These are phyloP conservation scores for Fusarium beomiforme DNA, from an alignment of 2,329 filamentous ascomycete genomes.

Conservation along the genomic window DNA sequence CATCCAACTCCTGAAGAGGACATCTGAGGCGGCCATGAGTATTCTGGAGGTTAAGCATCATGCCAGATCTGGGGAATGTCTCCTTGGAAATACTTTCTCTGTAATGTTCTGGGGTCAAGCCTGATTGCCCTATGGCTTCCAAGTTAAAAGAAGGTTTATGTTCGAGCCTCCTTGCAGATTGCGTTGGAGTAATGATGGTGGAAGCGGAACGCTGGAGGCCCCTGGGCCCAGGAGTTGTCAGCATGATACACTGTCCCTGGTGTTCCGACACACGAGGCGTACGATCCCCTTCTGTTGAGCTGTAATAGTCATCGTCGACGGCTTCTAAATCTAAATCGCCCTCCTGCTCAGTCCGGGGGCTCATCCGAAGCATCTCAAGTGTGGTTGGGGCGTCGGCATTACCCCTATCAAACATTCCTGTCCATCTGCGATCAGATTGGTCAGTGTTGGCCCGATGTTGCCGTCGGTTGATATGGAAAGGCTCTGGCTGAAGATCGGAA, in stretches of 20 bases:
- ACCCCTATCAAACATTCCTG: slow-evolving; percentile 19
- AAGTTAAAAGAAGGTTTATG: slow-evolving; percentile 23
- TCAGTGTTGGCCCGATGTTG: slow-evolving; percentile 2
- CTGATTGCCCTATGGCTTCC: slow-evolving; percentile 24
- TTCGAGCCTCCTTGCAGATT: slow-evolving; percentile 14
- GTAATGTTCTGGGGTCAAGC: slow-evolving; percentile 35
- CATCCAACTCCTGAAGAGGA: background rate
- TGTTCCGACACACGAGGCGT: slow-evolving; percentile 1
- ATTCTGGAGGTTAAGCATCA: slow-evolving; percentile 27
- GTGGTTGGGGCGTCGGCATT: background rate
- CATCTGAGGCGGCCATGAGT: slow-evolving; percentile 22
- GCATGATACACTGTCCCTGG: background rate
- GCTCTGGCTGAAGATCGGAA: slow-evolving; percentile 39
- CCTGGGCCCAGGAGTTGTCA: background rate
- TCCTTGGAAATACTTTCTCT: background rate
- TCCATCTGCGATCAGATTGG: slow-evolving; percentile 20
- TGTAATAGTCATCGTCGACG: background rate
- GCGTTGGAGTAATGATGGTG: slow-evolving; percentile 34
- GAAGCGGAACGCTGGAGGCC: slow-evolving; percentile 28
- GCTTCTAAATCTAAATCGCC: background rate
- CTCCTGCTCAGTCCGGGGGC: background rate
- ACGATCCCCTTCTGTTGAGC: background rate
- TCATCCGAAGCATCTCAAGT: slow-evolving; percentile 11
- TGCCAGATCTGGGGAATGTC: slow-evolving; percentile 12
- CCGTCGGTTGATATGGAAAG: slow-evolving; percentile 35